phyloP scores from a whole-genome alignment of 371 early-diverging fungal species.

The Zychaea mexicana region DNA sequence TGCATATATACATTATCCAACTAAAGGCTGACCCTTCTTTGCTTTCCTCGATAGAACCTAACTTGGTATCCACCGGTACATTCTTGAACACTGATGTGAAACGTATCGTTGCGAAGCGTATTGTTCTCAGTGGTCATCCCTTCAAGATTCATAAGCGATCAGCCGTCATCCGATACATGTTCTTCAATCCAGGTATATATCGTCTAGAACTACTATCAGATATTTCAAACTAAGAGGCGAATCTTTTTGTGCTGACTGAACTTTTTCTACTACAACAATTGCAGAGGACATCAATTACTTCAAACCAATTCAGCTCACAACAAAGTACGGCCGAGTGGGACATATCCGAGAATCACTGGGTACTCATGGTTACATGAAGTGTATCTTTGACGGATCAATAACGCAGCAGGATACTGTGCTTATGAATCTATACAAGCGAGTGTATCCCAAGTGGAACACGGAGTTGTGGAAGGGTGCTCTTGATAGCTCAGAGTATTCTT shows the following conservation, averaged over 20 bases:
- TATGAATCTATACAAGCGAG: conserved; percentile 94
- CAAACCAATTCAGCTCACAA: conserved; percentile 89
- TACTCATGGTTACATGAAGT: conserved; percentile 98
- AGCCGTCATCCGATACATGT: conserved; percentile 96
- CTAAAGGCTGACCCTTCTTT: background rate
- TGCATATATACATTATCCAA: background rate
- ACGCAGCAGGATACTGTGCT: conserved; percentile 93
- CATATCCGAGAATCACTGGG: conserved; percentile 93
- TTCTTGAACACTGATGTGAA: conserved; percentile 77
- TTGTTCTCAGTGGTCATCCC: conserved; percentile 93
- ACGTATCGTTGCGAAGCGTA: conserved; percentile 92
- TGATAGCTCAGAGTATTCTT: conserved; percentile 11
- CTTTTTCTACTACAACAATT: background rate
- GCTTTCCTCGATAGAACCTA: conserved; percentile 45
- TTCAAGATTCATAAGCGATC: conserved; percentile 91
- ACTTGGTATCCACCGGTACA: conserved; percentile 79
- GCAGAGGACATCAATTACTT: conserved; percentile 89
- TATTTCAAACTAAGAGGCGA: too few species aligned
- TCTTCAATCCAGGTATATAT: conserved; percentile 80
- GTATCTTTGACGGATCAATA: conserved; percentile 87
- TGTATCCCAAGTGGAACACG: conserved; percentile 91
- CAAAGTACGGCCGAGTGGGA: conserved; percentile 90
- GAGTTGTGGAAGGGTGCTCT: conserved; percentile 48
- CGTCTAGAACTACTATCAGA: too few species aligned
- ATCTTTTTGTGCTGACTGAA: background rate